phyloP scores from a whole-genome alignment of 164 flowering plant genomes.

The Berberis thunbergii region DNA sequence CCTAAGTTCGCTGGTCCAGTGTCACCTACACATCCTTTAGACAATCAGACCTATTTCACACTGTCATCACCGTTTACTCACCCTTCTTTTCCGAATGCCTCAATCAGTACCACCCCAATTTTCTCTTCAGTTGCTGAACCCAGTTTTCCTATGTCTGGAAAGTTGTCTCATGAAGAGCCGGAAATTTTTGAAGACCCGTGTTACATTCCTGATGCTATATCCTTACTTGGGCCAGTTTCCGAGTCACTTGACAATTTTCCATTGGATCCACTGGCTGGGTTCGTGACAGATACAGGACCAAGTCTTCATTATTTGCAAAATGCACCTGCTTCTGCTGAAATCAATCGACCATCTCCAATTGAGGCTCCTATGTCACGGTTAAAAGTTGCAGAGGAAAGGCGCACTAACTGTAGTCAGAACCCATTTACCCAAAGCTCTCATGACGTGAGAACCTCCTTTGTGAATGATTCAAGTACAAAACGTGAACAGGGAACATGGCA shows the following conservation, averaged over 20 bases:
- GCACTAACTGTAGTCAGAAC: conserved; percentile 24
- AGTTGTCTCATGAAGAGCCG: conserved; percentile 49
- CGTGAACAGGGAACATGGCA: conserved; percentile 51
- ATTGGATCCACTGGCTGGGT: conserved; percentile 57
- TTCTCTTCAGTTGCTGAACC: conserved; percentile 35
- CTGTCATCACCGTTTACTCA: conserved; percentile 46
- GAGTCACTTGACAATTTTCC: conserved; percentile 90
- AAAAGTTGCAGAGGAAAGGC: conserved; percentile 53
- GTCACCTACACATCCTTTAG: conserved; percentile 10
- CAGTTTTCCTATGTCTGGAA: conserved; percentile 30
- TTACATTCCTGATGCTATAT: conserved; percentile 81
- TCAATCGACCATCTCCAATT: conserved; percentile 73
- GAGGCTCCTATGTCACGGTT: conserved; percentile 80
- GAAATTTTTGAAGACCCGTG: conserved; percentile 91
- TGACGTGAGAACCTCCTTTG: conserved; percentile 24
- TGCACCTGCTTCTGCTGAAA: conserved; percentile 37
- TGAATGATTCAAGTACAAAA: conserved; percentile 22
- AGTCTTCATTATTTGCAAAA: conserved; percentile 37
- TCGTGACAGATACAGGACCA: conserved; percentile 29
- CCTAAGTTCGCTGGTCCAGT: conserved; percentile 24
- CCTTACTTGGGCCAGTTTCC: conserved; percentile 93
- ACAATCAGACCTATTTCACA: conserved; percentile 55
- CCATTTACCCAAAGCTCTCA: conserved; percentile 32
- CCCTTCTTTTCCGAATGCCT: conserved; percentile 34
- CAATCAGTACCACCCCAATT: conserved; percentile 29